Evolutionary conservation across 768 basidiomycete species (phyloP), one percentile per base, ranked within the genome.

Genomic region (Lentinula edodes): DNA sequence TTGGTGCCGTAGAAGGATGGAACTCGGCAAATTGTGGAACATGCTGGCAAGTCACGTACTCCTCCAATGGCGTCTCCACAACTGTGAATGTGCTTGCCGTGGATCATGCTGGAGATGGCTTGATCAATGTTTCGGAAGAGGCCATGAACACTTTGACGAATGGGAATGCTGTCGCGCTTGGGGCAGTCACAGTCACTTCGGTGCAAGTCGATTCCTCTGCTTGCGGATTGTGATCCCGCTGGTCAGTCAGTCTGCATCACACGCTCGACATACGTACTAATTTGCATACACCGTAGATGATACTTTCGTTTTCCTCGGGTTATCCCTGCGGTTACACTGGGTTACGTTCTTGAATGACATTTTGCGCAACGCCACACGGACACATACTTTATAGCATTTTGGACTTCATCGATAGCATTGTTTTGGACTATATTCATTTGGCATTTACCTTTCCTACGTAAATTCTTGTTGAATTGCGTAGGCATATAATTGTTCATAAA

Each of bases 71-170:
- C 10, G 6, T 8, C 0, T 60, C 66, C 6, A 67, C 23, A 36
- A 71, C 63, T 45, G 63, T 79, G 66, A 72, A 68, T 34, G 62
- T 79, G 15, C 70, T 75, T 6, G 79, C 74, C 0, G 65, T 83
- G 12, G 77, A 81, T 63, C 63, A 71, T 32, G 67, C 75, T 5
- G 57, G 50, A 18, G 28, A 71, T 13, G 79, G 76, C 6, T 85
- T 83, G 65, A 56, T 56, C 16, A 83, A 81, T 61, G 69, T 86
- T 34, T 78, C 83, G 0, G 66, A 78, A 63, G 71, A 66, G 20
- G 83, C 85, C n/a, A 82, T 87, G 83, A 79, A 86, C 62, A 66
- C 65, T 13, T 68, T 87, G 62, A 87, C 85, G 10, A 71, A 73
- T 52, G 75, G 73, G 39, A 71, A 80, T 65, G 86, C 79, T 0